phyloP scores from a whole-genome alignment of 2,329 filamentous ascomycete genomes.

The Juglanconis oblonga region DNA sequence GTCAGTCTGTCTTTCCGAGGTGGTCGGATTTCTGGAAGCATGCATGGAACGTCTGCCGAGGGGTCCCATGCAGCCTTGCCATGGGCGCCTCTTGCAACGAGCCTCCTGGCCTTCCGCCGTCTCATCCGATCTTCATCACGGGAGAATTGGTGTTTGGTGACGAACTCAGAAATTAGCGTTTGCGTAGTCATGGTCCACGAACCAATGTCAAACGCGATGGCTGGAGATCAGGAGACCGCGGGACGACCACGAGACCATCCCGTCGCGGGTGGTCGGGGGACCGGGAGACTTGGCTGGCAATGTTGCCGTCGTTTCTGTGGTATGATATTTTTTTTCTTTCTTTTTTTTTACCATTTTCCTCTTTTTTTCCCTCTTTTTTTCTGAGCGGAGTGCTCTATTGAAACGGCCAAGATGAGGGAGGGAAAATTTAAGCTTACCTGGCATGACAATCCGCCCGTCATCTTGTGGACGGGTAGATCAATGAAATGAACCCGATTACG shows the following conservation, averaged over 20 bases:
- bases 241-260: no score
- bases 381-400: neutral
- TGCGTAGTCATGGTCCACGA: neutral
- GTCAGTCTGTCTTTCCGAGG: neutral
- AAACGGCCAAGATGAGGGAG: neutral
- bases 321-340: neutral
- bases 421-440: neutral
- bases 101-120: neutral
- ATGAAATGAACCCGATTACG: neutral
- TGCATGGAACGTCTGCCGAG: slow-evolving; percentile 3
- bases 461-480: neutral
- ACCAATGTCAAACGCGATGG: neutral
- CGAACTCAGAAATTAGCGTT: neutral
- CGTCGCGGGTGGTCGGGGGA: neutral
- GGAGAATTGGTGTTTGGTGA: neutral
- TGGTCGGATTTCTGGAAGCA: neutral
- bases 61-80: neutral
- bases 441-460: no score
- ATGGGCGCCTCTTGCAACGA: no score
- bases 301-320: neutral
- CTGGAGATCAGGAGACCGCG: neutral
- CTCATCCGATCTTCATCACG: neutral
- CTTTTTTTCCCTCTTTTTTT: neutral
- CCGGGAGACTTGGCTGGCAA: neutral
- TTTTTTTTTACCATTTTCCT: neutral